These are phyloP conservation scores for Staphylotrichum tortipilum DNA, from an alignment of 495 filamentous ascomycete species.

Conservation along the genomic window DNA sequence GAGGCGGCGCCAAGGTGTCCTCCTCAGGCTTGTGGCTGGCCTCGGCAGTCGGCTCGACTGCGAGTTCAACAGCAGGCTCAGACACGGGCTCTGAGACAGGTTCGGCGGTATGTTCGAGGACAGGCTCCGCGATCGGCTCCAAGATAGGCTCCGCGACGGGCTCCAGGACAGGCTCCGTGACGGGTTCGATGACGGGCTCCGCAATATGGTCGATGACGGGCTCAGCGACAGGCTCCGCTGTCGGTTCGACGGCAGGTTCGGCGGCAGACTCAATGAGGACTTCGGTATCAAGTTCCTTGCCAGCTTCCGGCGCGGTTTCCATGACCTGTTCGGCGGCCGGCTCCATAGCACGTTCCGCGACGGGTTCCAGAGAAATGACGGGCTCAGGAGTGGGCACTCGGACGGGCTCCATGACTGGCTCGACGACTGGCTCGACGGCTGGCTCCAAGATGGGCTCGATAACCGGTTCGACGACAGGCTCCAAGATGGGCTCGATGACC, in stretches of 20 bases:
- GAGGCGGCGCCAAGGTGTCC: constrained; percentile 2
- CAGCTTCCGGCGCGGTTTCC: neutral
- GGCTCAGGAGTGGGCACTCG: neutral
- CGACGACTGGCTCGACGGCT: neutral
- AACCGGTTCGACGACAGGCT: neutral
- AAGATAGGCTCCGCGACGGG: neutral
- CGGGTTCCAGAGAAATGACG: neutral
- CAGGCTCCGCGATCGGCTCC: neutral
- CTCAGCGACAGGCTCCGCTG: neutral
- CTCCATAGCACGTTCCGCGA: neutral
- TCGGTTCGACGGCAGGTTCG: neutral
- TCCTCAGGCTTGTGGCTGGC: constrained; percentile 1
- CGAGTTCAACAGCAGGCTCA: neutral
- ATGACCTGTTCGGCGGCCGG: neutral
- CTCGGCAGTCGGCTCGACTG: neutral
- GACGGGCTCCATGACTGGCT: neutral
- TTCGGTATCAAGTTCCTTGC: no score
- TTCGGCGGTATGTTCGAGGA: neutral
- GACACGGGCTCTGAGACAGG: neutral
- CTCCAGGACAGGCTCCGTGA: neutral
- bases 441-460: neutral
- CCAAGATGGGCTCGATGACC: neutral
- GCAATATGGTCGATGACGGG: neutral
- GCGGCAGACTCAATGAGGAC: no score
- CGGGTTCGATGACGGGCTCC: neutral